Conservation (phyloP, 192 early-diverging fungal species). For the Borealophlyctis nickersoniae region DNA sequence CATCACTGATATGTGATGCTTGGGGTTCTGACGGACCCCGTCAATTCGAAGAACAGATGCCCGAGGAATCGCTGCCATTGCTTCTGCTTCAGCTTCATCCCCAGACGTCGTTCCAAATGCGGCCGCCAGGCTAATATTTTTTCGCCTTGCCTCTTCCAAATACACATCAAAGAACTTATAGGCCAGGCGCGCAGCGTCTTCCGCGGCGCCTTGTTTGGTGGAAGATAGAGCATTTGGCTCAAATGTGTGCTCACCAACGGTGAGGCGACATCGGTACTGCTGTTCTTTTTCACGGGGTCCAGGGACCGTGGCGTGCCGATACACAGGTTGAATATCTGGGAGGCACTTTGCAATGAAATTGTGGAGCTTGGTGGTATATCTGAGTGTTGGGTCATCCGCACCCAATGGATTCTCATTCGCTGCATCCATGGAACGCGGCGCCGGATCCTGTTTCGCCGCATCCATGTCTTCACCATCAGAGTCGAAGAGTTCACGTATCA, state of each 20-base stretch:
- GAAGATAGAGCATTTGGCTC: slow-evolving; percentile 9
- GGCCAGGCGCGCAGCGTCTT: slow-evolving; percentile 11
- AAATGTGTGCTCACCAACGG: slow-evolving; percentile 13
- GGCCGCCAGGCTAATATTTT: slow-evolving; percentile 12
- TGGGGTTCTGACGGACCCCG: too few relatives aligned
- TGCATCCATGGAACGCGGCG: background rate
- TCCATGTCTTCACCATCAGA: too few relatives aligned
- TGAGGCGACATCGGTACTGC: slow-evolving; percentile 12
- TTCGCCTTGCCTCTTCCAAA: slow-evolving; percentile 3
- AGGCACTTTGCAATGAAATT: slow-evolving; percentile 9
- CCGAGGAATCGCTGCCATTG: too few relatives aligned
- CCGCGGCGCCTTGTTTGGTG: slow-evolving; percentile 6
- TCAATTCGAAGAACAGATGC: too few relatives aligned
- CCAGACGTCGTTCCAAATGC: too few relatives aligned
- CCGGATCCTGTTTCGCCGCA: too few relatives aligned
- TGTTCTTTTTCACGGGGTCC: background rate
- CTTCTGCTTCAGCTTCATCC: too few relatives aligned
- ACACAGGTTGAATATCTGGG: slow-evolving; percentile 4
- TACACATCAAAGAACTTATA: slow-evolving; percentile 20
- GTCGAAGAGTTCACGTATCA: background rate
- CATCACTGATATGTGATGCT: too few relatives aligned
- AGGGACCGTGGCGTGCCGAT: background rate
- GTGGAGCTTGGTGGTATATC: slow-evolving; percentile 5
- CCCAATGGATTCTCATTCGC: background rate
- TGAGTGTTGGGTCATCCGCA: background rate